Conservation (phyloP, 768 basidiomycete genomes). For the Mycena indigotica region DNA sequence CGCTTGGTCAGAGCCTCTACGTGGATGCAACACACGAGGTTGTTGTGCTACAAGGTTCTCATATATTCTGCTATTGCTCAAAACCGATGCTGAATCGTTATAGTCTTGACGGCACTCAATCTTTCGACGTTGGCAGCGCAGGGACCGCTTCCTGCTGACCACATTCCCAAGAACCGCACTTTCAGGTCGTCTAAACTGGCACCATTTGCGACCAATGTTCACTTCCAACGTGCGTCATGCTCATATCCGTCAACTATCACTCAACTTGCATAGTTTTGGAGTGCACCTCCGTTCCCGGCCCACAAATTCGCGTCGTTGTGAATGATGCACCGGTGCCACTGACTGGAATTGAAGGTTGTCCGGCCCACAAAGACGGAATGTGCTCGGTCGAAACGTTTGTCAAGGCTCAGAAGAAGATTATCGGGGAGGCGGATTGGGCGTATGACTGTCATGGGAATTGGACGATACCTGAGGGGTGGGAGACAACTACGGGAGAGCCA, state of each 20-base stretch:
- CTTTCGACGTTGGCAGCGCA: constrained; percentile 67
- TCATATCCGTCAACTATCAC: neutral
- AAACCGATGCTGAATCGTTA: constrained; percentile 7
- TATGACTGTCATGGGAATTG: constrained; percentile 80
- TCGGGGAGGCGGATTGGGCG: constrained; percentile 68
- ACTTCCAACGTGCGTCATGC: constrained; percentile 73
- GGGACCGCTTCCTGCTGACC: constrained; percentile 78
- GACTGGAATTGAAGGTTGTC: constrained; percentile 75
- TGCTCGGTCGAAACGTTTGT: constrained; percentile 78
- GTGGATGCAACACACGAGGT: constrained; percentile 93
- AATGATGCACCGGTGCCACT: constrained; percentile 88
- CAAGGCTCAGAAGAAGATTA: constrained; percentile 63
- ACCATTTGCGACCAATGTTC: constrained; percentile 87
- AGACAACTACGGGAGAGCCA: constrained; percentile 70
- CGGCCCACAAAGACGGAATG: constrained; percentile 70
- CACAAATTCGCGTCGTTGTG: constrained; percentile 79
- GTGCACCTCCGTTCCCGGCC: constrained; percentile 51
- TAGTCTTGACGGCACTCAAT: constrained; percentile 87
- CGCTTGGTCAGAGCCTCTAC: constrained; percentile 70
- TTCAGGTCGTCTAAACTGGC: constrained; percentile 79
- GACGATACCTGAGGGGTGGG: constrained; percentile 75
- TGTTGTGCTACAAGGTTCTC: constrained; percentile 80
- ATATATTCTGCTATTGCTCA: neutral
- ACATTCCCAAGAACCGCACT: constrained; percentile 63
- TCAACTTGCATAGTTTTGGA: constrained; percentile 54